These are phyloP conservation scores for Verticillium longisporum DNA, from an alignment of 2,329 filamentous ascomycete genomes.

Conservation along the genomic window DNA sequence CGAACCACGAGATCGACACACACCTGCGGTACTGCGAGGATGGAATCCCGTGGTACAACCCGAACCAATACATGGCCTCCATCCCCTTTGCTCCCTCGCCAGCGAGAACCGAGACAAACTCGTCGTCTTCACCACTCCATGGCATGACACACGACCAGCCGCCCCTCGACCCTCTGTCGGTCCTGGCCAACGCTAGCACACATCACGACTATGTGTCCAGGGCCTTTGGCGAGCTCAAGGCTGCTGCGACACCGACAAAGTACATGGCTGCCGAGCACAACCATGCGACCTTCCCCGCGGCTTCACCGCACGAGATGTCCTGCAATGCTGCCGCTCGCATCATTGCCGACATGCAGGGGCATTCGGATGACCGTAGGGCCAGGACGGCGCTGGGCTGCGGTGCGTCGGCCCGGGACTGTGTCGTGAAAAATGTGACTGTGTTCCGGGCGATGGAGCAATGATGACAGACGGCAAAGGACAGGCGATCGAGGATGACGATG, in stretches of 20 bases:
- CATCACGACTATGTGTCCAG: constrained; percentile 16
- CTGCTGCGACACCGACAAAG: constrained; percentile 1
- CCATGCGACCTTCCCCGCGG: constrained; percentile 12
- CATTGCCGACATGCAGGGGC: constrained; percentile 31
- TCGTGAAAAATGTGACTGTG: constrained; percentile 26
- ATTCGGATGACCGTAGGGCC: constrained; percentile 17
- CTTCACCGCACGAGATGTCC: constrained; percentile 25
- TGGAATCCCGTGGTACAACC: constrained; percentile 9
- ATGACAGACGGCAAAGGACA: not conserved
- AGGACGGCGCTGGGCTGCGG: constrained; percentile 22
- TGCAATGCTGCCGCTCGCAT: constrained; percentile 27
- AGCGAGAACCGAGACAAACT: constrained; percentile 2
- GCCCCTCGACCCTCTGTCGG: constrained; percentile 27
- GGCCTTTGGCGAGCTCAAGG: constrained; percentile 9
- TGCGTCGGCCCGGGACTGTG: constrained; percentile 16
- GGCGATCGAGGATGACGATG: not conserved
- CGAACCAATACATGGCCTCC: not conserved
- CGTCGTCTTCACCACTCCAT: not conserved
- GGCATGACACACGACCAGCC: not conserved
- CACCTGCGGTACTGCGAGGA: constrained; percentile 29
- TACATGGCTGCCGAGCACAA: constrained; percentile 7
- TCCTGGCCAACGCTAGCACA: constrained; percentile 27
- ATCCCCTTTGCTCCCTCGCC: not conserved
- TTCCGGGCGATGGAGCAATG: constrained; percentile 24
- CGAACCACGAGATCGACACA: constrained; percentile 28